Evolutionary conservation across 441 rosid genomes (phyloP).

Genomic region (Adansonia rubrostipa): DNA sequence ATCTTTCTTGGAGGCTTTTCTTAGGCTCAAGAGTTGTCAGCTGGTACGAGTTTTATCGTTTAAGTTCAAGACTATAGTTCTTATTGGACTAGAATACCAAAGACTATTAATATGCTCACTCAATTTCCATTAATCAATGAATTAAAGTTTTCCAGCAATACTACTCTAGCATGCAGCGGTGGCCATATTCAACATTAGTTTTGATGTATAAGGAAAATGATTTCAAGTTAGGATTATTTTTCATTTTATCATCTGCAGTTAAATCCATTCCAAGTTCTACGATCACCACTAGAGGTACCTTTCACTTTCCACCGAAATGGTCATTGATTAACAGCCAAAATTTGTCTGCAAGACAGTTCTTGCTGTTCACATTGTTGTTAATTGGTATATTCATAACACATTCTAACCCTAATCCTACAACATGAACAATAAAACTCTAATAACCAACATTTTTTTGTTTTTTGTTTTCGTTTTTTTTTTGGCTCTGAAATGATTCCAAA

Average conservation of each 20-base stretch:
- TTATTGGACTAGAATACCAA: background rate
- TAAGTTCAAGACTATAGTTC: background rate
- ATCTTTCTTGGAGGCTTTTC: background rate
- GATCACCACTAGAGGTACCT: background rate
- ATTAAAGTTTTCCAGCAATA: background rate
- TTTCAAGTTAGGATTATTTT: background rate
- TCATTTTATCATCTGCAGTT: background rate
- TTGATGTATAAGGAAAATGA: background rate
- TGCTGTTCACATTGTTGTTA: background rate
- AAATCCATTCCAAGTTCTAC: background rate
- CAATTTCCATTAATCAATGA: background rate
- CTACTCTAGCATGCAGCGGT: background rate
- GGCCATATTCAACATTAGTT: background rate
- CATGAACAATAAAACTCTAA: background rate
- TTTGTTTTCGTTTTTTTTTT: too few relatives aligned
- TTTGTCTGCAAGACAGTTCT: background rate
- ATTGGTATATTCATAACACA: background rate
- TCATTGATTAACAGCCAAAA: background rate
- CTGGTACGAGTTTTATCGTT: background rate
- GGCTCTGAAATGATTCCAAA: background rate
- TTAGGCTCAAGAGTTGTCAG: background rate
- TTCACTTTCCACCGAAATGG: background rate
- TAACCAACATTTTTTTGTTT: too few relatives aligned
- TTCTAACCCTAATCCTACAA: background rate
- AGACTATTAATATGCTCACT: background rate